Conservation (phyloP, 192 early-diverging fungal species). For the Umbelopsis sp. region DNA sequence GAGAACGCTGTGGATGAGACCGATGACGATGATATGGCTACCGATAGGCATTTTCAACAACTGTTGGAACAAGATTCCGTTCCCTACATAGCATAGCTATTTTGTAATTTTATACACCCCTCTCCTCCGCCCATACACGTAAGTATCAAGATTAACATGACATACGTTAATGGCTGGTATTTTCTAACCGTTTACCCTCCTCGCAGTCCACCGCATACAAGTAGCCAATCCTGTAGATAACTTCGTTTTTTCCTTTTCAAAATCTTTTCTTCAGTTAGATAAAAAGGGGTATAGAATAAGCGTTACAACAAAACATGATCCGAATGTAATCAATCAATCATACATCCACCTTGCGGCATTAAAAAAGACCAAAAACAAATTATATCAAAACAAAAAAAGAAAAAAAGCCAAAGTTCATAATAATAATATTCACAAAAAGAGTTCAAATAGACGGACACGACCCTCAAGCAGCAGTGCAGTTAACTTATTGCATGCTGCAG, state of each 20-base stretch:
- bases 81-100: slow-evolving; percentile 32
- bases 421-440: too few species aligned
- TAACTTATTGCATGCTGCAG: too few species aligned
- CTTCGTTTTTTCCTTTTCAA: too few species aligned
- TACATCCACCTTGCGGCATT: neutral
- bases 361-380: too few species aligned
- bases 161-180: neutral
- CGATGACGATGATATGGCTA: slow-evolving; percentile 2
- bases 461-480: too few species aligned
- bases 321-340: neutral
- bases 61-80: slow-evolving; percentile 21
- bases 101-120: neutral
- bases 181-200: neutral
- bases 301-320: neutral
- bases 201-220: neutral
- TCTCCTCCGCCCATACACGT: neutral
- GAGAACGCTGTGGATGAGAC: neutral
- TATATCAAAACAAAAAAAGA: too few species aligned
- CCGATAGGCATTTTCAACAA: slow-evolving; percentile 27
- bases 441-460: too few species aligned
- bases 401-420: too few species aligned
- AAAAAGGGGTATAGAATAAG: neutral
- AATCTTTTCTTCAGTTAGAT: neutral
- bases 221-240: neutral
- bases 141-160: neutral